Evolutionary conservation across 140 eudicot genomes (phyloP).

Genomic region (Ambrosia hybrid): DNA sequence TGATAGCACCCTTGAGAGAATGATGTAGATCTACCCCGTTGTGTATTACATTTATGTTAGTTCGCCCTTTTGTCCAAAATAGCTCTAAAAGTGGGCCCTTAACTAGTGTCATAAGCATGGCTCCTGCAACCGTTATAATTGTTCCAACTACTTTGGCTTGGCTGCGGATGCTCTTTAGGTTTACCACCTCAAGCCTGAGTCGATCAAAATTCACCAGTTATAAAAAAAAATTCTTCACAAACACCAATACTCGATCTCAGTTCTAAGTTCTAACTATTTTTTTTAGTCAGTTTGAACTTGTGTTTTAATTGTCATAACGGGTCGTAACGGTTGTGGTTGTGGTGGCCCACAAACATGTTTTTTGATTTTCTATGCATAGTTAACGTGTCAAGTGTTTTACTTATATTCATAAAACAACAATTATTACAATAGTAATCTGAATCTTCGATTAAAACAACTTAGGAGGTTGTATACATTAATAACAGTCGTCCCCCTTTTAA

Average conservation of each 20-base stretch:
- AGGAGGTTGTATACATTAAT: not conserved
- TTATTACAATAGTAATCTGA: not conserved
- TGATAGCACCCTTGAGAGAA: constrained; percentile 70
- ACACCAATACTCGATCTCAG: not conserved
- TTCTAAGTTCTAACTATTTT: not conserved
- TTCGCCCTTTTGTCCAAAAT: constrained; percentile 59
- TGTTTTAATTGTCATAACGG: not conserved
- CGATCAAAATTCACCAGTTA: constrained; percentile 10
- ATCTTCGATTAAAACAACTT: not conserved
- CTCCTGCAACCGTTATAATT: constrained; percentile 83
- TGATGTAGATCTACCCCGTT: constrained; percentile 59
- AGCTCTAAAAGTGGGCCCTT: constrained; percentile 70
- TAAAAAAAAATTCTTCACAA: not conserved
- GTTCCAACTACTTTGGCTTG: constrained; percentile 97
- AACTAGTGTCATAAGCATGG: constrained; percentile 93
- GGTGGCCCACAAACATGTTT: constrained; percentile 1
- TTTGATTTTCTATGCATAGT: not conserved
- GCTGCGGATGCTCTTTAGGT: constrained; percentile 70
- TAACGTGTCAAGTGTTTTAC: not conserved
- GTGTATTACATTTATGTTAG: constrained; percentile 28
- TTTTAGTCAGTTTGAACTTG: not conserved
- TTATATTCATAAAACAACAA: not conserved
- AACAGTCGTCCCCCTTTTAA: constrained; percentile 6
- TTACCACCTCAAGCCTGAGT: constrained; percentile 74
- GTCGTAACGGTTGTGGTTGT: not conserved